Evolutionary conservation across 1,284 basidiomycete genomes (phyloP).

Genomic region (Tylopilus sp.): DNA sequence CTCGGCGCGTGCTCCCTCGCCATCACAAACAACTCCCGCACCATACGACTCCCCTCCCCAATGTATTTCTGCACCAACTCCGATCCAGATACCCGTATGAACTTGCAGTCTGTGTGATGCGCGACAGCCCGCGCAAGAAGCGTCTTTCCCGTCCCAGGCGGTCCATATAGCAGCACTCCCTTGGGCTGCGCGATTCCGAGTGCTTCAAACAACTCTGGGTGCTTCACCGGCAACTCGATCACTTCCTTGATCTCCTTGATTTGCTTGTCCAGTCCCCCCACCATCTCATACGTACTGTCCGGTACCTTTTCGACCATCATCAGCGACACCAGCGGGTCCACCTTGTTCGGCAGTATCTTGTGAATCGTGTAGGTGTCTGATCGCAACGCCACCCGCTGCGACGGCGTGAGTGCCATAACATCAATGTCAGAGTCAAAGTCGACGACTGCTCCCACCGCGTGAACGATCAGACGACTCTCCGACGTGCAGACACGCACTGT

Average conservation of each 20-base stretch:
- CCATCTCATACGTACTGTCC: slow-evolving; percentile 99
- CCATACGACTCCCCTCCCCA: slow-evolving; percentile 95
- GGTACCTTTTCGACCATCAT: slow-evolving; percentile 99
- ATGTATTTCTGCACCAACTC: slow-evolving; percentile 99
- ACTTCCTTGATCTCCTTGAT: slow-evolving; percentile 99
- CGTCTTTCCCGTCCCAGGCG: slow-evolving; percentile 97
- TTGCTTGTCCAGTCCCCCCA: slow-evolving; percentile 96
- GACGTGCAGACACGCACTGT: slow-evolving; percentile 57
- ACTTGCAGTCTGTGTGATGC: slow-evolving; percentile 97
- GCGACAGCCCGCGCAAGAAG: slow-evolving; percentile 91
- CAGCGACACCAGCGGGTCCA: slow-evolving; percentile 90
- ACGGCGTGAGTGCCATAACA: slow-evolving; percentile 75
- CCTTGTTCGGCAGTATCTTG: slow-evolving; percentile 93
- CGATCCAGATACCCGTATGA: slow-evolving; percentile 93
- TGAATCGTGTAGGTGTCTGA: slow-evolving; percentile 95
- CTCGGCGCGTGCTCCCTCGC: slow-evolving; percentile 97
- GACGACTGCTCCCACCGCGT: slow-evolving; percentile 62
- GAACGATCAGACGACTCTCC: not conserved
- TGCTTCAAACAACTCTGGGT: slow-evolving; percentile 95
- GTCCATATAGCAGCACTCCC: slow-evolving; percentile 93
- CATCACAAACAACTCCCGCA: slow-evolving; percentile 98
- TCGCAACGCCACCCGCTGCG: slow-evolving; percentile 90
- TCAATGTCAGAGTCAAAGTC: slow-evolving; percentile 92
- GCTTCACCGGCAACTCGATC: slow-evolving; percentile 97
- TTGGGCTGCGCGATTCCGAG: slow-evolving; percentile 98